phyloP scores from a whole-genome alignment of 257 asterid species.

The Knoxia roxburghii region DNA sequence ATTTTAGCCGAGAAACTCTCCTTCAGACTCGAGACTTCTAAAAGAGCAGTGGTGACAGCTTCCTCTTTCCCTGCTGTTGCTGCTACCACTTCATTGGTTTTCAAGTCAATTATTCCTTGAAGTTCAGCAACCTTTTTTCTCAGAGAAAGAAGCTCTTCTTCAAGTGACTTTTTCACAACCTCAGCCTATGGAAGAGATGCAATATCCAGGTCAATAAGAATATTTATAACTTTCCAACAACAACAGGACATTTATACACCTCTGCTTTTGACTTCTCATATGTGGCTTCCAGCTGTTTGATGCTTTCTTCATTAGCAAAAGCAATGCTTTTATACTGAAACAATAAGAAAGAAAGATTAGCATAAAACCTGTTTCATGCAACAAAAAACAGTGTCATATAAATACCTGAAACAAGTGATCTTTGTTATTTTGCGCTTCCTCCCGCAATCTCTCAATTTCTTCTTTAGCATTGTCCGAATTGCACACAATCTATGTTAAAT shows the following conservation, averaged over 20 bases:
- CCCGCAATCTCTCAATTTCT: conserved; percentile 59
- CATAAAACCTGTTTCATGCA: conserved; percentile 5
- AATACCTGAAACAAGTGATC: conserved; percentile 84
- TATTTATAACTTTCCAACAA: conserved; percentile 3
- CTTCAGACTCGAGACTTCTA: conserved; percentile 61
- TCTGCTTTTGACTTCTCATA: conserved; percentile 58
- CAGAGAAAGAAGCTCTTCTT: conserved; percentile 51
- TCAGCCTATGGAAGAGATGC: conserved; percentile 40
- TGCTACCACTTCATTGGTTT: conserved; percentile 55
- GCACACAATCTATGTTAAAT: conserved; percentile 32
- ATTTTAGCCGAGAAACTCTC: conserved; percentile 56
- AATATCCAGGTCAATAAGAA: conserved; percentile 5
- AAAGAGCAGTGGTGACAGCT: conserved; percentile 56
- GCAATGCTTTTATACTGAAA: conserved; percentile 86
- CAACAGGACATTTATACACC: conserved; percentile 25
- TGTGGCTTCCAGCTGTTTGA: conserved; percentile 59
- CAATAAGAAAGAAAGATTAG: conserved; percentile 23
- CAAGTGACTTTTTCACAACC: conserved; percentile 54
- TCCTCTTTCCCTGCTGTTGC: conserved; percentile 73
- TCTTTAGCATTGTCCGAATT: conserved; percentile 32
- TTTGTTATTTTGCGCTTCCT: conserved; percentile 61
- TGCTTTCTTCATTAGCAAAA: conserved; percentile 76
- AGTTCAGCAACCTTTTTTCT: conserved; percentile 50
- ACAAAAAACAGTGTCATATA: background rate
- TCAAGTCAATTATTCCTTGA: conserved; percentile 53